Evolutionary conservation across 257 asterid genomes (phyloP), one percentile per base, ranked within the genome.

Genomic region (Solanum bukasovii): DNA sequence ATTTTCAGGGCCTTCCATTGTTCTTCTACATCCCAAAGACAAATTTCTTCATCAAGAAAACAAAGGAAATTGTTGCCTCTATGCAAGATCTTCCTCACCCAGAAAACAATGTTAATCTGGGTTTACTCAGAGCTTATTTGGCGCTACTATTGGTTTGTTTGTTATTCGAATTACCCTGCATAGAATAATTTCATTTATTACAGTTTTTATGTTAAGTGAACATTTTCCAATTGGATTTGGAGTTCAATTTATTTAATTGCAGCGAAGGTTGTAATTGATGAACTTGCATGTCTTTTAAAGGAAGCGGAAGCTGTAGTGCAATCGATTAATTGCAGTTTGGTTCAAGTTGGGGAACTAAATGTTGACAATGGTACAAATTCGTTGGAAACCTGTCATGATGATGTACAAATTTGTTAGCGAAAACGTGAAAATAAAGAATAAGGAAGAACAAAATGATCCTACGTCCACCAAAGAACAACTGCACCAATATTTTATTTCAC

Each of bases 191-290:
- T 42, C 61, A 16, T 25, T 78, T 42, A 42, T 78, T 42, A 78
- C 65, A 42, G 14, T 14, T 42, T 46, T 38, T 42, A 25, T 78
- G 81, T 37, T 65, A 63, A 38, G 56, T 40, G 78, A 71, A 71
- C 44, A 71, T 79, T 79, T 27, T 38, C 42, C 23, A 16, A 11
- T 1, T 68, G 82, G 21, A 85, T 38, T 42, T 44, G 37, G 33
- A 44, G 67, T 16, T n/a, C 33, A 44, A 4, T 42, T 70, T 65
- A 68, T 27, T 86, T 72, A 37, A 56, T 91, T 89, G 90, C 95
- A 96, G 99, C 91, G 38, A 90, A 90, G 89, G 40, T 34, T 88
- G 87, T 93, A 20, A 56, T 94, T 85, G 86, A 89, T 79, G 98
- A 93, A 90, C 94, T 46, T 46, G 56, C 56, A 46, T 13, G 56